phyloP scores from a whole-genome alignment of 768 basidiomycete genomes.

The Russula sp. region DNA sequence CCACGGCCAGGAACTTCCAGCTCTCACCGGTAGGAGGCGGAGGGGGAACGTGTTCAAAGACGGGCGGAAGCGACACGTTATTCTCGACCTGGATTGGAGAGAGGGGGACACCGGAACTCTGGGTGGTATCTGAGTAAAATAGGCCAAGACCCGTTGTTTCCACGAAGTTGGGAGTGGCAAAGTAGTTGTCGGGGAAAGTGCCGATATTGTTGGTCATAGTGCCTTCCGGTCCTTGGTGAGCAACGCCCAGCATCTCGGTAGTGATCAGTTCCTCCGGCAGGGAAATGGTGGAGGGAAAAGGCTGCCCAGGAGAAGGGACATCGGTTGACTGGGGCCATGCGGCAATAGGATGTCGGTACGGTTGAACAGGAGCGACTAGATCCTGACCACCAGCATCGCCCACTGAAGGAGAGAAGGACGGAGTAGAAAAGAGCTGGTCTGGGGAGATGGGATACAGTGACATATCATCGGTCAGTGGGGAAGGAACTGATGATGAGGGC shows the following conservation, averaged over 20 bases:
- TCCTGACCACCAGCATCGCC: neutral
- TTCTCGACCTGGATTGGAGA: neutral
- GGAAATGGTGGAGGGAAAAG: neutral
- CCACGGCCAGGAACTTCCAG: neutral
- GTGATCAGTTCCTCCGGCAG: neutral
- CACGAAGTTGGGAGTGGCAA: neutral
- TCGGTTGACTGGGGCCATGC: neutral
- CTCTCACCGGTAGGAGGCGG: neutral
- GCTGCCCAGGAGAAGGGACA: neutral
- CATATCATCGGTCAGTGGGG: neutral
- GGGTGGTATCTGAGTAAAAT: neutral
- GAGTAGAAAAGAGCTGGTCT: neutral
- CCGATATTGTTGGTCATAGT: neutral
- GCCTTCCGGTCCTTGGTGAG: neutral
- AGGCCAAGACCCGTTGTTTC: conserved; percentile 7
- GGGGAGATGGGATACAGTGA: neutral
- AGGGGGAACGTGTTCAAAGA: neutral
- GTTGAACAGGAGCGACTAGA: neutral
- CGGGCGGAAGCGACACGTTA: neutral
- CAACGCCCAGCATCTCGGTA: neutral
- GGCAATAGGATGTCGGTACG: neutral
- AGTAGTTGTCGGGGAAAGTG: neutral
- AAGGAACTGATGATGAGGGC: neutral
- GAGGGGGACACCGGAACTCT: neutral
- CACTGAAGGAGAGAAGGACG: neutral